Percentiles rank a stretch among this genome's conserved stretches.
Conservation (phyloP, 2,329 filamentous ascomycete species). For the Chrysoporthe cubensis region DNA sequence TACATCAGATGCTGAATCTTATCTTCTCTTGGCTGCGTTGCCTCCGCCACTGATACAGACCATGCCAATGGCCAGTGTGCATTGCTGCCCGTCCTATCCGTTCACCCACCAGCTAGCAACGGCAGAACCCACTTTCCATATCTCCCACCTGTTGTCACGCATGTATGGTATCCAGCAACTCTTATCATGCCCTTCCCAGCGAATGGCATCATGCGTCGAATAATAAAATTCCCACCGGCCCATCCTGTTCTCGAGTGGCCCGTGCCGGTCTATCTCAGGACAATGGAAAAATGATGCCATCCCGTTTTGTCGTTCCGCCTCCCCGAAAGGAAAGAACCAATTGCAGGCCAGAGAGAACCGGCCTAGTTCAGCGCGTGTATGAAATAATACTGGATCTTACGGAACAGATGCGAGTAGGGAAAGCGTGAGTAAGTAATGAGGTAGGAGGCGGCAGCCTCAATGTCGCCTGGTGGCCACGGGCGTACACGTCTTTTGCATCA, state of each 20-base stretch:
- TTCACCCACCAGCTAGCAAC: not conserved
- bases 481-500: constrained; percentile 1
- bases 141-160: not conserved
- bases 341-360: not conserved
- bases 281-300: constrained; percentile 8
- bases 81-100: not conserved
- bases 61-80: not conserved
- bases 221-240: not conserved
- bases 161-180: constrained; percentile 1
- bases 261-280: constrained; percentile 9
- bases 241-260: not conserved
- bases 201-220: not conserved
- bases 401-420: constrained; percentile 10
- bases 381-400: constrained; percentile 7
- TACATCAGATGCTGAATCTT: constrained; percentile 28
- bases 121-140: not conserved
- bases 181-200: not conserved
- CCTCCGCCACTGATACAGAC: not conserved
- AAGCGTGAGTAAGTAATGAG: constrained; percentile 3
- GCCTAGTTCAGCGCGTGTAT: not conserved
- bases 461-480: not conserved
- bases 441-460: not conserved
- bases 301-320: constrained; percentile 2
- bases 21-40: not conserved
- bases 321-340: not conserved